Conservation (phyloP, 2,329 filamentous ascomycete genomes). For the Tolypocladium paradoxum region DNA sequence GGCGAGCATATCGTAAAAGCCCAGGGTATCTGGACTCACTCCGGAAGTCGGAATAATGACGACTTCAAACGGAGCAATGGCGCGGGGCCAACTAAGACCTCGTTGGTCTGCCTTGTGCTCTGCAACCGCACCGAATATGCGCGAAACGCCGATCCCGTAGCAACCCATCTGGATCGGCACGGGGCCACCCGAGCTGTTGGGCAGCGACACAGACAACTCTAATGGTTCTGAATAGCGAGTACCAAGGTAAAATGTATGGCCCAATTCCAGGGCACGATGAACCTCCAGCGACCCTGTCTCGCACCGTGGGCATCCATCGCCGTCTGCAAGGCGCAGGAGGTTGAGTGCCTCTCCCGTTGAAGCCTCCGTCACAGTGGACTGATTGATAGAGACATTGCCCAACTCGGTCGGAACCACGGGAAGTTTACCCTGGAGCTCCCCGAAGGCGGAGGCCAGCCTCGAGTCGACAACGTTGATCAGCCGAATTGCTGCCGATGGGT, state of each 20-base stretch:
- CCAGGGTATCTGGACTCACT: constrained; percentile 34
- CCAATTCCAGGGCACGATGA: constrained; percentile 74
- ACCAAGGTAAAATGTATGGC: constrained; percentile 90
- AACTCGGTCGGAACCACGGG: constrained; percentile 11
- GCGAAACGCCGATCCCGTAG: constrained; percentile 87
- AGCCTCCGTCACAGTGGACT: constrained; percentile 17
- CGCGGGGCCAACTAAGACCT: constrained; percentile 80
- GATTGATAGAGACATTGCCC: constrained; percentile 4
- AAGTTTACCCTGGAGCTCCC: constrained; percentile 12
- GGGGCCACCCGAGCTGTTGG: constrained; percentile 11
- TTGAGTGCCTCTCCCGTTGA: constrained; percentile 36
- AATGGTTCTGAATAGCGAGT: constrained; percentile 77
- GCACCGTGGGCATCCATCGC: constrained; percentile 67
- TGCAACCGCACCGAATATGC: constrained; percentile 79
- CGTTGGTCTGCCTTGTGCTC: constrained; percentile 59
- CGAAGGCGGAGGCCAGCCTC: constrained; percentile 15
- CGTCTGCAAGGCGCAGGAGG: constrained; percentile 52
- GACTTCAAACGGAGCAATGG: constrained; percentile 75
- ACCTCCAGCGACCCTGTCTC: constrained; percentile 48
- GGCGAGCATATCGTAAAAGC: constrained; percentile 53
- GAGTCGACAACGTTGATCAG: constrained; percentile 26
- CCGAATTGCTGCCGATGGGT: not conserved
- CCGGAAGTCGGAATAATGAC: constrained; percentile 48
- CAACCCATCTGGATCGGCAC: constrained; percentile 84
- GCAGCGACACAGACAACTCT: constrained; percentile 45